Evolutionary conservation across 345 rosid genomes (phyloP).

Genomic region (Populus tremula): DNA sequence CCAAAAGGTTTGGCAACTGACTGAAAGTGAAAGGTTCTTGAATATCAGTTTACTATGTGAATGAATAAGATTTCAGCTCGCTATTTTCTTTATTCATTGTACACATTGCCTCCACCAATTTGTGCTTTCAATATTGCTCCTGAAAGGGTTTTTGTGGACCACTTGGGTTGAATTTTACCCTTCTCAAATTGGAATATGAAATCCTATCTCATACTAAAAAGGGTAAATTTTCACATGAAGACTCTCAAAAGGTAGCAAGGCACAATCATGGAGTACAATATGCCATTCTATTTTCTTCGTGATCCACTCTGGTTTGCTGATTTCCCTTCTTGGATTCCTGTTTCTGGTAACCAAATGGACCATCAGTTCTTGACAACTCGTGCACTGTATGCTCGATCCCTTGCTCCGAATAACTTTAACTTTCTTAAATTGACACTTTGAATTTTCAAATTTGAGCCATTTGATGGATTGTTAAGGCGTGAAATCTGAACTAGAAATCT

Average conservation of each 20-base stretch:
- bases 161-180: not conserved
- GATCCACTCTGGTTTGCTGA: not conserved
- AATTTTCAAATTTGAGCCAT: not conserved
- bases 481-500: not conserved
- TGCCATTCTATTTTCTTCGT: not conserved
- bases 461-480: not conserved
- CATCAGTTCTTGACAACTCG: not conserved
- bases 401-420: not conserved
- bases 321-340: not conserved
- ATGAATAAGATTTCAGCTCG: slow-evolving; percentile 27
- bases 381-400: not conserved
- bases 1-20: not conserved
- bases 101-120: not conserved
- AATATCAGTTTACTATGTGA: slow-evolving; percentile 26
- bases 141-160: not conserved
- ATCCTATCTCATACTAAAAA: not conserved
- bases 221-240: not conserved
- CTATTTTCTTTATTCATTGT: not conserved
- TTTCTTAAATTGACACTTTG: not conserved
- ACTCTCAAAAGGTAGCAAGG: not conserved
- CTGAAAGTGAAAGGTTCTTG: slow-evolving; percentile 5
- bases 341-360: not conserved
- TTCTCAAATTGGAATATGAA: not conserved
- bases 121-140: not conserved
- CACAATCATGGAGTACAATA: not conserved